phyloP scores from a whole-genome alignment of 331 rosid genomes.

The Quercus phellos region DNA sequence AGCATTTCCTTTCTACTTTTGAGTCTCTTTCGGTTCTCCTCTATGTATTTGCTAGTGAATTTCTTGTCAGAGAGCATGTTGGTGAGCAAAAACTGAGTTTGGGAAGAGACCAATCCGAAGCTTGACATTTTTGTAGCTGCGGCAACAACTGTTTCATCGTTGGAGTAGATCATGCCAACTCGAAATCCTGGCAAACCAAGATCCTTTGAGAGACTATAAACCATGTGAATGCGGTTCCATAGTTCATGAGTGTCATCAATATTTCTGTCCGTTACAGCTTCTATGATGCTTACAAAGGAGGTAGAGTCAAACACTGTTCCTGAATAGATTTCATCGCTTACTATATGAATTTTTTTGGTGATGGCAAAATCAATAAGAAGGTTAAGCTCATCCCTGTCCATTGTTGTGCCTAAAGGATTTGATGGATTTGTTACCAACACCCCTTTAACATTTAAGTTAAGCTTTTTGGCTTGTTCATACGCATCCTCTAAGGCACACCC shows the following conservation, averaged over 20 bases:
- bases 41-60: conserved; percentile 38
- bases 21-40: conserved; percentile 40
- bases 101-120: conserved; percentile 65
- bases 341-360: conserved; percentile 38
- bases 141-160: conserved; percentile 36
- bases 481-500: conserved; percentile 53
- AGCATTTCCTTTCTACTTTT: conserved; percentile 40
- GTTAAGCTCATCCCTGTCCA: conserved; percentile 43
- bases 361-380: conserved; percentile 44
- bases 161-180: conserved; percentile 71
- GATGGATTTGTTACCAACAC: conserved; percentile 74
- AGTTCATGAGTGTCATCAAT: neutral
- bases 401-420: conserved; percentile 65
- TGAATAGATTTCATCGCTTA: conserved; percentile 78
- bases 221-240: conserved; percentile 48
- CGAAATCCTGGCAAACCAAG: conserved; percentile 78
- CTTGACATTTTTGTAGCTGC: conserved; percentile 85
- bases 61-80: conserved; percentile 40
- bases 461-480: conserved; percentile 34
- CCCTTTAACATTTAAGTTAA: conserved; percentile 61
- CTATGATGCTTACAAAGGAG: conserved; percentile 46
- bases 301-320: conserved; percentile 69
- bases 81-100: conserved; percentile 54
- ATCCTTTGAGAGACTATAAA: conserved; percentile 81
- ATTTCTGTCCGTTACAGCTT: conserved; percentile 29